These are phyloP conservation scores for Cryptosporidium sp. DNA, from an alignment of 169 alveolate genomes.

Conservation along the genomic window DNA sequence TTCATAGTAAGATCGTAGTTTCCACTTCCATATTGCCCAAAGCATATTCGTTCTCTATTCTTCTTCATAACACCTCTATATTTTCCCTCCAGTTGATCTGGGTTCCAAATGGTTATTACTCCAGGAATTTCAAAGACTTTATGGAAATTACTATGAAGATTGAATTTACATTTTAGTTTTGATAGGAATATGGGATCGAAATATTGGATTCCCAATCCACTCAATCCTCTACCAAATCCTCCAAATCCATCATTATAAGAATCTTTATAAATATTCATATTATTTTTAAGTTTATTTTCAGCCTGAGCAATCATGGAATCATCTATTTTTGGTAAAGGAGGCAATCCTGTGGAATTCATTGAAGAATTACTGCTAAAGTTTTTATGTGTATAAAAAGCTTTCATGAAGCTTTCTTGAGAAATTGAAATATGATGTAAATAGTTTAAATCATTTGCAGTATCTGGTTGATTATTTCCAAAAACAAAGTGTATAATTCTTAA, in stretches of 20 bases:
- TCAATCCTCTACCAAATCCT: neutral
- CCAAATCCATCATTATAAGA: neutral
- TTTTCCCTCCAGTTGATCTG: slow-evolving; percentile 67
- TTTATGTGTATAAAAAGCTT: neutral
- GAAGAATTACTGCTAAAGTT: neutral
- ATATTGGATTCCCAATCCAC: slow-evolving; percentile 7
- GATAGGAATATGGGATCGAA: slow-evolving; percentile 37
- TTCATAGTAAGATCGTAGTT: neutral
- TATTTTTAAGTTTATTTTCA: neutral
- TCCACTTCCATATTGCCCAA: slow-evolving; percentile 53
- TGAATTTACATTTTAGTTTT: slow-evolving; percentile 39
- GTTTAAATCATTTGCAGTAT: neutral
- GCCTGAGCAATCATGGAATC: slow-evolving; percentile 28
- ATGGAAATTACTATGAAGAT: slow-evolving; percentile 28
- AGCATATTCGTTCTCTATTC: slow-evolving; percentile 42
- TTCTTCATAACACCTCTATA: slow-evolving; percentile 71
- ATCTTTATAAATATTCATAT: neutral
- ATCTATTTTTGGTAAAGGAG: slow-evolving; percentile 19
- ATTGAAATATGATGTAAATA: slow-evolving; percentile 8
- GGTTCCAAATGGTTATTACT: slow-evolving; percentile 37
- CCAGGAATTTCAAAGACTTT: slow-evolving; percentile 49
- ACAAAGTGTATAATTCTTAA: slow-evolving; percentile 35
- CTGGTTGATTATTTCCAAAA: neutral
- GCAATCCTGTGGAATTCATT: neutral
- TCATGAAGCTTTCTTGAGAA: slow-evolving; percentile 35